Percentiles rank a stretch among this genome's conserved stretches.
Conservation (phyloP, 306 rosid genomes). For the Mucuna pruriens region DNA sequence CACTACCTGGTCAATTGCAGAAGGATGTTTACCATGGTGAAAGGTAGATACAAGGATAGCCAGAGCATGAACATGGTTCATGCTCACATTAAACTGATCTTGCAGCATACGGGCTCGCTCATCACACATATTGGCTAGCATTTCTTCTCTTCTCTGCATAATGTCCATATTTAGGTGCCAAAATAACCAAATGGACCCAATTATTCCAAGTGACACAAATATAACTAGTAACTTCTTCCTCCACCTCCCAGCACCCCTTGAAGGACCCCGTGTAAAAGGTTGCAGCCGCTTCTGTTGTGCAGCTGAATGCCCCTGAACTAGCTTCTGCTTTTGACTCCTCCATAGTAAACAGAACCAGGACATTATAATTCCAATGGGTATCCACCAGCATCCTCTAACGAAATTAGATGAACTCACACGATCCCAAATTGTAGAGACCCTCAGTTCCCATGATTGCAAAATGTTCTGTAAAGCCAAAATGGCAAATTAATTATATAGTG, state of each 20-base stretch:
- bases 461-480: slow-evolving; percentile 49
- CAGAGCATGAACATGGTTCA: slow-evolving; percentile 94
- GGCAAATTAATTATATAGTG: slow-evolving; percentile 26
- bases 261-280: slow-evolving; percentile 46
- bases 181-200: slow-evolving; percentile 65
- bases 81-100: slow-evolving; percentile 95
- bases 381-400: slow-evolving; percentile 59
- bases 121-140: slow-evolving; percentile 94
- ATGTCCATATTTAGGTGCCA: slow-evolving; percentile 60
- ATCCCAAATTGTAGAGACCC: slow-evolving; percentile 41
- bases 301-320: slow-evolving; percentile 41
- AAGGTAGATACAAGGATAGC: slow-evolving; percentile 96
- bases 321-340: slow-evolving; percentile 51
- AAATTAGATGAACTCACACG: slow-evolving; percentile 41
- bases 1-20: slow-evolving; percentile 91
- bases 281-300: slow-evolving; percentile 49
- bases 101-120: slow-evolving; percentile 98
- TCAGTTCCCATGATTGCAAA: slow-evolving; percentile 44
- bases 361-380: slow-evolving; percentile 57
- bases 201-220: slow-evolving; percentile 58
- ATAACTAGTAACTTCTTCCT: slow-evolving; percentile 64
- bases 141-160: slow-evolving; percentile 67
- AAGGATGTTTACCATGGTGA: slow-evolving; percentile 88
- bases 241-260: slow-evolving; percentile 76
- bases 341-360: slow-evolving; percentile 51